These are phyloP conservation scores for Blakeslea trispora DNA, from an alignment of 371 early-diverging fungal genomes.

Conservation along the genomic window DNA sequence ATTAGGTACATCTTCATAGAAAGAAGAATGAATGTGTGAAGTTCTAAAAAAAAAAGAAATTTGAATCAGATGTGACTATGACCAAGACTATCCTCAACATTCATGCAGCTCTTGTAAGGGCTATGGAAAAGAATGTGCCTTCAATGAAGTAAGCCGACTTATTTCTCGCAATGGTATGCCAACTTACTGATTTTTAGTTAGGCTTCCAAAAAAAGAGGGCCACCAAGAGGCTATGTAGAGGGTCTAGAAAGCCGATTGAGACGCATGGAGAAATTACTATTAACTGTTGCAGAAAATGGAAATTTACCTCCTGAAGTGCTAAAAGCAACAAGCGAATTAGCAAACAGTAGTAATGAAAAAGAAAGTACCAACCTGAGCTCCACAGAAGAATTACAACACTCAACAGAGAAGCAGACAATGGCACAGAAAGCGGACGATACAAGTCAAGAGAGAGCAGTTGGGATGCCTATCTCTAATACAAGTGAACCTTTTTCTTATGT, in stretches of 20 bases:
- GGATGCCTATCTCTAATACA: too few relatives aligned
- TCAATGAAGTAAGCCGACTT: slow-evolving; percentile 20
- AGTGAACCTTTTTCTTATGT: slow-evolving; percentile 26
- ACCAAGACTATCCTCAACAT: slow-evolving; percentile 15
- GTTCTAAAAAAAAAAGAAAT: background rate
- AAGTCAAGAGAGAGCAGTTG: background rate
- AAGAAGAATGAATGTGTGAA: background rate
- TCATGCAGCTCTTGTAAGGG: slow-evolving; percentile 26
- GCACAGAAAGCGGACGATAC: background rate
- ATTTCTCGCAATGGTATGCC: background rate
- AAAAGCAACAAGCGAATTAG: background rate
- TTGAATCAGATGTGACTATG: slow-evolving; percentile 23
- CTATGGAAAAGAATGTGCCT: slow-evolving; percentile 25
- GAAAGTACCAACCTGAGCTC: background rate
- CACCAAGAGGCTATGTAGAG: slow-evolving; percentile 33
- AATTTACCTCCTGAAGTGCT: slow-evolving; percentile 15
- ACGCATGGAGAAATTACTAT: slow-evolving; percentile 25
- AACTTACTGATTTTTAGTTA: background rate
- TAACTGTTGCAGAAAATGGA: slow-evolving; percentile 22
- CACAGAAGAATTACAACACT: background rate
- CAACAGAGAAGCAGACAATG: background rate
- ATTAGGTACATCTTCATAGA: background rate
- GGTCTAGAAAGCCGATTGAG: slow-evolving; percentile 27
- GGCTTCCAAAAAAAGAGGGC: slow-evolving; percentile 30
- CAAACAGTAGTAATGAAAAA: background rate